Evolutionary conservation across 805 yeast genomes (phyloP), one percentile per base, ranked within the genome.

Genomic region (Starmerella sirachaensis): DNA sequence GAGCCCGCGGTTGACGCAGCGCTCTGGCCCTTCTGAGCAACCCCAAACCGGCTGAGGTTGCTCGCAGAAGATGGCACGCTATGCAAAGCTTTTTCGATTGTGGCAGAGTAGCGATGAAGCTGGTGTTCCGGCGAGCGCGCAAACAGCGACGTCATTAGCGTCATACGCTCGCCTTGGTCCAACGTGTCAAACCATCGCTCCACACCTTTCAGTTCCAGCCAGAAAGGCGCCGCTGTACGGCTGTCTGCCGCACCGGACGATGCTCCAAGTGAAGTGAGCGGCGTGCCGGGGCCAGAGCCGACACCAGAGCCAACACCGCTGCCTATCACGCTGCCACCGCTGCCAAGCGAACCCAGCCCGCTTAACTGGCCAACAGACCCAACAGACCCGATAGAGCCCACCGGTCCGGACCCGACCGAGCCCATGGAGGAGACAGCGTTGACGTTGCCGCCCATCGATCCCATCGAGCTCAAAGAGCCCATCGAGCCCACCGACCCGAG

Each of bases 111-210:
- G 33, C 42, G 48, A 33, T 34, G 36, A 21, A 46, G 40, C 42
- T 46, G 49, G 21, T 37, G 31, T 34, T 42, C 47, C 13, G 45
- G 23, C 23, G 51, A 45, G 25, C 48, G 62, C 37, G 57, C 57
- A 16, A 59, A 48, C 26, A 64, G 52, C 9, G 65, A 47, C 33
- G 55, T 49, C 33, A 63, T 45, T 8, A 66, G 54, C 21, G 64
- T 58, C 6, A 62, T 52, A 25, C 64, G 59, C 45, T 63, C 68
- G 18, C 53, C 53, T 23, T 54, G 54, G 32, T 53, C 48, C 22
- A 63, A 54, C 23, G 55, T 53, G 27, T 58, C 55, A 46, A 60
- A 63, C 68, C 68, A 63, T 35, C 54, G 52, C 45, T 59, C 65
- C 40, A 62, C 51, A 23, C 60, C 55, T 30, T 43, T 38, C 25